These are phyloP conservation scores for Cyberlindnera nakhonratchasimensis DNA, from an alignment of 805 yeast genomes.

Conservation along the genomic window DNA sequence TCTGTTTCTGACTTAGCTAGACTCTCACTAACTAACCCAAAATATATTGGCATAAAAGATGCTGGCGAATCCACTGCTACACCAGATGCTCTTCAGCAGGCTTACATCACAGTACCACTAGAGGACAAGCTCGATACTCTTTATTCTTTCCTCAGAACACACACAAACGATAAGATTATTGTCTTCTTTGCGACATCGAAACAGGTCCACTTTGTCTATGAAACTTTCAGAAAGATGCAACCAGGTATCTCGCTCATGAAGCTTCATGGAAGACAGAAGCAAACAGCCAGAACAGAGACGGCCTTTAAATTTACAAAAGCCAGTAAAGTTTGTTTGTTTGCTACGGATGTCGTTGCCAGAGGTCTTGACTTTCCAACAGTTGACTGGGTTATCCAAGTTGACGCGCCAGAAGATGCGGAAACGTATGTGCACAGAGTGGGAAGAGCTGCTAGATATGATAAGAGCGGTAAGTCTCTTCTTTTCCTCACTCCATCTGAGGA, in stretches of 20 bases:
- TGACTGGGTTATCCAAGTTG: constrained; percentile 86
- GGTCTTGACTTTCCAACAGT: constrained; percentile 96
- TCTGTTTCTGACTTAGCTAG: constrained; percentile 82
- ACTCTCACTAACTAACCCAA: constrained; percentile 91
- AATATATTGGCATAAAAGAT: constrained; percentile 74
- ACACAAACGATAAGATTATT: constrained; percentile 83
- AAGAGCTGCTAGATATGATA: constrained; percentile 91
- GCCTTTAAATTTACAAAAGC: constrained; percentile 46
- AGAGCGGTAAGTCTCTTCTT: constrained; percentile 77
- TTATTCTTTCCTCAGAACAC: constrained; percentile 63
- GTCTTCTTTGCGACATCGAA: constrained; percentile 68
- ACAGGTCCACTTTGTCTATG: constrained; percentile 41
- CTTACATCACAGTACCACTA: constrained; percentile 65
- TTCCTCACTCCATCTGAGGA: constrained; percentile 85
- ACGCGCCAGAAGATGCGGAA: constrained; percentile 92
- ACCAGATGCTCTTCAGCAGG: constrained; percentile 83
- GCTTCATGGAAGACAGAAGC: constrained; percentile 84
- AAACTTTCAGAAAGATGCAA: constrained; percentile 29
- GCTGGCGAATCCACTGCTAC: constrained; percentile 65
- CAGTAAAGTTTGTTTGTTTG: constrained; percentile 70
- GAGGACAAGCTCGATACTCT: constrained; percentile 81
- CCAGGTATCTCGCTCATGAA: constrained; percentile 51
- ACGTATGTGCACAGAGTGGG: constrained; percentile 94
- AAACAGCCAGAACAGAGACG: constrained; percentile 76
- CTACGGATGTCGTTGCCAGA: constrained; percentile 97